Evolutionary conservation across 495 filamentous ascomycete genomes (phyloP), one percentile per base, ranked within the genome.

Genomic region (Daldinia bambusicola): DNA sequence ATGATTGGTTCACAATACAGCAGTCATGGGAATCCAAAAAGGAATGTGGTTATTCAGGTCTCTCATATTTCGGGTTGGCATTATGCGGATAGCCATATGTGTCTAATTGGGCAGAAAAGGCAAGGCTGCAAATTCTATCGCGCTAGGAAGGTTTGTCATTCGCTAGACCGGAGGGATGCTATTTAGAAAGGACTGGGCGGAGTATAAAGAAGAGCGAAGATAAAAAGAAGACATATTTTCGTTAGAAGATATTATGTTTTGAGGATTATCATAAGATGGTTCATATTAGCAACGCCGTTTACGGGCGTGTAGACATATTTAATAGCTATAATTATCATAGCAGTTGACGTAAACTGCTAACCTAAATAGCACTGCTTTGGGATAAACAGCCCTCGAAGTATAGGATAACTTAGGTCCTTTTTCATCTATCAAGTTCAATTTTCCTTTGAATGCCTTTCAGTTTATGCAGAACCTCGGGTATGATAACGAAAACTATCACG

Each of bases 1-100:
- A 58, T 59, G 34, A 38, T 22, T 41, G 30, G 14, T 14, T 34
- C 14, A 55, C 20, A 18, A 12, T 56, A 63, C 16, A 43, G 45
- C 37, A 31, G 45, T 26, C 52, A 34, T 59, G 45, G 55, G 22
- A 52, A 59, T 55, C 12, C 36, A 36, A 43, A 43, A 63, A 52
- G 10, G n/a, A 16, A 2, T 34, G 8, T 22, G 55, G 26, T 13
- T 45, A 18, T 14, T 67, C 16, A 45, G 48, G 45, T 26, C n/a
- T 48, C n/a, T 50, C 8, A 43, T 69, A 51, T 41, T 50, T 63
- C n/a, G 52, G 62, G 34, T 36, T 53, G 68, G 68, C 63, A 63
- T 71, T 62, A 30, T 10, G 34, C 22, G n/a, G 50, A 18, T 13
- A 36, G 34, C 51, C 38, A 13, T 16, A 38, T 30, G 12, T 30